Base-by-base conservation (phyloP, 331 rosid genomes). In the Spiraea crenata region DNA sequence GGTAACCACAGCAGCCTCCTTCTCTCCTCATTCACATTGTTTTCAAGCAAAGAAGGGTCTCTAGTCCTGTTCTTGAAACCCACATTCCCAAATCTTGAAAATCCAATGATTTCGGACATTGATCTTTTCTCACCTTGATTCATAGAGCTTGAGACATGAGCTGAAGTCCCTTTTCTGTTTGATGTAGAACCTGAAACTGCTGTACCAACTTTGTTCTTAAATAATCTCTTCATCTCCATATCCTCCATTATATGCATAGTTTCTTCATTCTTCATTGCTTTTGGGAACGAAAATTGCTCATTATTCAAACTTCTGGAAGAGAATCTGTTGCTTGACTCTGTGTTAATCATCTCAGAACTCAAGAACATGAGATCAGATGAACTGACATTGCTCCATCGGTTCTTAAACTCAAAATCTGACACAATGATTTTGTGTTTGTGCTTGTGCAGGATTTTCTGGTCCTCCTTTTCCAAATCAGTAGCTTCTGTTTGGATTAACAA, bases 341-440 rank as follows among this genome's bases (percentile, higher is more conserved):
- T 69, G 57, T 45, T 72, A 34, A 93, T 76, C 95, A 93, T 82
- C 74, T 93, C 95, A 0, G 96, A 89, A 35, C 82, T 91, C 83
- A 95, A 74, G 69, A 85, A 89, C 86, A 91, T 81, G 38, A 95
- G 78, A 77, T 95, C 99, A 1, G 98, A 88, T 63, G 98, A 89
- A 47, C 88, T 89, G 60, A 91, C 87, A 65, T 81, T 85, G 77
- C 99, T 95, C 99, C 99, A 95, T 46, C 99, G 67, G 63, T 85
- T 87, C 79, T 86, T 86, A 81, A 91, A 87, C 57, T 86, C 86
- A 54, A 91, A 85, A 79, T 93, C 97, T 9, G 97, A 86, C 17
- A 82, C 76, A 56, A 89, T 73, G 34, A 93, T 91, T 82, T 67
- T 87, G 74, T 93, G 99, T 3, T 89, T 91, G 55, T 89, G 90